Evolutionary conservation across 169 alveolate species (phyloP), one percentile per base, ranked within the genome.

Genomic region (Babesia bigemina): DNA sequence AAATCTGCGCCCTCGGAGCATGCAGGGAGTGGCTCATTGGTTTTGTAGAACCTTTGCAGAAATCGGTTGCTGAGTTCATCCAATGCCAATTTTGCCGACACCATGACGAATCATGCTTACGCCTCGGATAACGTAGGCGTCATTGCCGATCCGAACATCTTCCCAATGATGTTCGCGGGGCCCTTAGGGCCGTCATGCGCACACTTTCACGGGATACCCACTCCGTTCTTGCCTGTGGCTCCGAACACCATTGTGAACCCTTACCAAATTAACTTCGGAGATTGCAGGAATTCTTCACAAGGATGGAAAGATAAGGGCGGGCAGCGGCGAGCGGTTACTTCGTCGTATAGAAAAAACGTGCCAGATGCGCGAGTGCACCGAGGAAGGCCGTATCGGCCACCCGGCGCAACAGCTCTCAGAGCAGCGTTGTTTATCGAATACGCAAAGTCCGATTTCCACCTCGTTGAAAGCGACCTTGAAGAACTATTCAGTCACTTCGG

Each of bases 401-500:
- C 29, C 33, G 24, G 3, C n/a, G 65, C 13, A 42, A 9, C 22
- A 10, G 4, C 39, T 14, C 26, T 42, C 49, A 61, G 88, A 48
- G 14, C 52, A 48, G 88, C 88, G 33, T n/a, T 81, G 8, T 73
- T 63, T 29, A 16, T 81, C 24, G 85, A 61, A 36, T 16, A 73
- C 63, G 69, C 77, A 9, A 63, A 22, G 42, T 45, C 42, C 45
- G 49, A 66, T 24, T 81, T 26, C 79, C 75, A 60, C 1, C 42
- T 81, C 21, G 63, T 81, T 7, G 85, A 81, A 33, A 39, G 53
- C 26, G 88, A 81, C 60, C 48, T 81, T 6, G 45, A 70, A 84
- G 88, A 81, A 74, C 66, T 81, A 50, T 81, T 81, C 36, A 57
- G 70, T 14, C 48, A 81, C 49, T 81, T 61, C 48, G 70, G 84